Percentiles rank a stretch among this genome's conserved stretches.
phyloP scores from a whole-genome alignment of 352 stramenopile species.

The Discostella stelligera region DNA sequence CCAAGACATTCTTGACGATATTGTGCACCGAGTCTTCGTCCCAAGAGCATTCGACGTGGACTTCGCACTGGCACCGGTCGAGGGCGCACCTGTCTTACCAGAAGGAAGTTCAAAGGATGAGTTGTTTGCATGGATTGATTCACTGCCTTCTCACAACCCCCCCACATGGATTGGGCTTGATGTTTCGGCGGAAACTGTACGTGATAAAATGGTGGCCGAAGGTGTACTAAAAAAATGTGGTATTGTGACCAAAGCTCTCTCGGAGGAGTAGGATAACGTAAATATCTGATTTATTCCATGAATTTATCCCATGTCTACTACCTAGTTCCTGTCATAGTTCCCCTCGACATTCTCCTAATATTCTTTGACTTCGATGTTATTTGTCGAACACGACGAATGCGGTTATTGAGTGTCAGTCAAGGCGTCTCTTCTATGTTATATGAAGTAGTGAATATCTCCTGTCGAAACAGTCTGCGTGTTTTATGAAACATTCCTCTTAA shows the following conservation, averaged over 20 bases:
- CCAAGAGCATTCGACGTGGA: slow-evolving; percentile 91
- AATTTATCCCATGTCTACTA: too few relatives aligned
- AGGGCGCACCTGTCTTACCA: slow-evolving; percentile 64
- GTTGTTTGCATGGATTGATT: slow-evolving; percentile 77
- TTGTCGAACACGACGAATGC: too few relatives aligned
- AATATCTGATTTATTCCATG: too few relatives aligned
- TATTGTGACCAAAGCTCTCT: slow-evolving; percentile 42
- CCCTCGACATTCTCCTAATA: too few relatives aligned
- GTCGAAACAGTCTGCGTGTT: background rate
- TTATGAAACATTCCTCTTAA: slow-evolving; percentile 14
- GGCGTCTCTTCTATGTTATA: too few relatives aligned
- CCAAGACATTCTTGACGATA: slow-evolving; percentile 91
- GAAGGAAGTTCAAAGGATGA: slow-evolving; percentile 75
- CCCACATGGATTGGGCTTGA: slow-evolving; percentile 82
- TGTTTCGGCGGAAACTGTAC: slow-evolving; percentile 61
- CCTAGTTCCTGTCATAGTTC: too few relatives aligned
- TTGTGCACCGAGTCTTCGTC: slow-evolving; percentile 93
- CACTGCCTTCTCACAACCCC: slow-evolving; percentile 70
- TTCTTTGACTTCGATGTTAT: too few relatives aligned
- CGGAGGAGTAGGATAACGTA: slow-evolving; percentile 20
- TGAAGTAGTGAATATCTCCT: background rate
- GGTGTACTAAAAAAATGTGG: slow-evolving; percentile 66
- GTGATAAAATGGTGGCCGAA: slow-evolving; percentile 66
- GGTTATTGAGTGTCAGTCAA: too few relatives aligned
- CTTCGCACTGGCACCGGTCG: slow-evolving; percentile 81